phyloP scores from a whole-genome alignment of 2,329 filamentous ascomycete species.

The Aureobasidium pullulans region DNA sequence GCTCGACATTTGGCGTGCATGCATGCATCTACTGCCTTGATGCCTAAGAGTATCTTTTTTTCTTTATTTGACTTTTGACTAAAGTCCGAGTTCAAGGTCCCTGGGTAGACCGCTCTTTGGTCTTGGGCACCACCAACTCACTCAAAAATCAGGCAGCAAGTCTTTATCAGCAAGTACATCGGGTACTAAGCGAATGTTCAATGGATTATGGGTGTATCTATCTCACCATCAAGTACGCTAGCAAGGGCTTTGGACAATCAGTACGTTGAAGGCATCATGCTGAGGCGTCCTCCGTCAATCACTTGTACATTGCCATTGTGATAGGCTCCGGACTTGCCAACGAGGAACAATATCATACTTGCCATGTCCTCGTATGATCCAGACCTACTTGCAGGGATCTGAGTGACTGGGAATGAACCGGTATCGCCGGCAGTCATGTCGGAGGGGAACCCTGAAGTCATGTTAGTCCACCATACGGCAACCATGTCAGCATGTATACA shows the following conservation, averaged over 20 bases:
- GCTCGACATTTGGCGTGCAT: conserved; percentile 7
- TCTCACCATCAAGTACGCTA: not conserved
- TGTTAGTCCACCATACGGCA: not conserved
- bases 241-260: not conserved
- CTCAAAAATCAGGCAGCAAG: not conserved
- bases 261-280: conserved; percentile 18
- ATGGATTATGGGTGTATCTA: not conserved
- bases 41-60: conserved; percentile 4
- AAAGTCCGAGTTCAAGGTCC: conserved; percentile 3
- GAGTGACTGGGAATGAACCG: conserved; percentile 26
- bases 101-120: conserved; percentile 7
- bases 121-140: not conserved
- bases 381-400: conserved; percentile 31
- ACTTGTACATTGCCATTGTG: conserved; percentile 47
- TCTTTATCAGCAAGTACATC: not conserved
- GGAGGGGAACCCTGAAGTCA: conserved; percentile 30
- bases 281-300: conserved; percentile 35
- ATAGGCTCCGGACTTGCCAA: conserved; percentile 45
- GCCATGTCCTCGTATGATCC: conserved; percentile 39
- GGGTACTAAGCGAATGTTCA: not conserved
- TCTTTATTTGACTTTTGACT: not conserved
- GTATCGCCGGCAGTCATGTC: conserved; percentile 36
- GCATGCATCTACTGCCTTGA: conserved; percentile 4
- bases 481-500: not conserved
- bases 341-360: conserved; percentile 44